phyloP scores from a whole-genome alignment of 345 rosid genomes.

The Fremontodendron californicum region DNA sequence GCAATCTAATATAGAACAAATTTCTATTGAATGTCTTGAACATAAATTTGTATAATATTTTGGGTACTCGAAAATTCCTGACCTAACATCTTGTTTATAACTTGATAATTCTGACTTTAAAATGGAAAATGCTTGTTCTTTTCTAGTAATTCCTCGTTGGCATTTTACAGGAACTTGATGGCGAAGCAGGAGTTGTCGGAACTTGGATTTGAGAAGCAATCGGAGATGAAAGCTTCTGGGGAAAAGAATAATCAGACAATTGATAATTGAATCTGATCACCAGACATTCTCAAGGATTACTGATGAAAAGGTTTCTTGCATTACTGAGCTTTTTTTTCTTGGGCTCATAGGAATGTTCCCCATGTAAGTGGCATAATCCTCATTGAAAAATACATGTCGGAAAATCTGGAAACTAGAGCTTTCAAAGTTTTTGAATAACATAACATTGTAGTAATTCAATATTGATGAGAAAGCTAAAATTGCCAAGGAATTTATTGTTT shows the following conservation, averaged over 20 bases:
- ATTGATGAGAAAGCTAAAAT: not conserved
- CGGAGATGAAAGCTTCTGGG: constrained; percentile 28
- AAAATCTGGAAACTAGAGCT: not conserved
- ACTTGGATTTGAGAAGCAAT: constrained; percentile 65
- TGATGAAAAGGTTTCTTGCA: not conserved
- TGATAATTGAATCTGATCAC: not conserved
- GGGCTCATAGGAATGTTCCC: too few species aligned
- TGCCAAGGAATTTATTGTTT: not conserved
- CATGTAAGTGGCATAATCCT: not conserved
- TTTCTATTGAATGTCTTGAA: not conserved
- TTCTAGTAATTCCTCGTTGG: not conserved
- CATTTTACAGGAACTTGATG: constrained; percentile 74
- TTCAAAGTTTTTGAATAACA: not conserved
- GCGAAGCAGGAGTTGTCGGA: constrained; percentile 84
- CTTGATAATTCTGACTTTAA: too few species aligned
- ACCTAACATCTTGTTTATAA: too few species aligned
- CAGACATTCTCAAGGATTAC: not conserved
- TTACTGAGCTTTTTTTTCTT: too few species aligned
- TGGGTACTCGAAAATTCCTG: too few species aligned
- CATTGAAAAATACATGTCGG: not conserved
- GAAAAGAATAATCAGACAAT: constrained; percentile 2
- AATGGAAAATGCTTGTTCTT: not conserved
- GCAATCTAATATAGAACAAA: not conserved
- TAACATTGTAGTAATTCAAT: not conserved
- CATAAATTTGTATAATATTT: too few species aligned